Evolutionary conservation across 2,329 filamentous ascomycete genomes (phyloP).

Genomic region (Endothia cerciana): DNA sequence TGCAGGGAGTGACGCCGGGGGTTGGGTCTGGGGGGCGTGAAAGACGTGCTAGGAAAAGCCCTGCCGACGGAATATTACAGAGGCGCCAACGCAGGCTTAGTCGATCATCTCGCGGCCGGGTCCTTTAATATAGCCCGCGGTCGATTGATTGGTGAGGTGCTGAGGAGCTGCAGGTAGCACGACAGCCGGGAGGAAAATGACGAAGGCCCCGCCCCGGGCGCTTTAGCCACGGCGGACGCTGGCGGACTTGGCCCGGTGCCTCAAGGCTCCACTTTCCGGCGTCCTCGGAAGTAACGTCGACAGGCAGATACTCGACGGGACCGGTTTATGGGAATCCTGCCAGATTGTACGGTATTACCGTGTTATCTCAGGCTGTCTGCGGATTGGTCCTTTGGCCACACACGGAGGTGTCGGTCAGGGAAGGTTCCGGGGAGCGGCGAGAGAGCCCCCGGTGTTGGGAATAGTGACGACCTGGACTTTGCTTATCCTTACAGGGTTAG

Average conservation of each 20-base stretch:
- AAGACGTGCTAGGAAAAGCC: no score
- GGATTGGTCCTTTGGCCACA: neutral
- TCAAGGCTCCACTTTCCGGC: neutral
- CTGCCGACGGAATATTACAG: neutral
- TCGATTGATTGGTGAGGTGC: no score
- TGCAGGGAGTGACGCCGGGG: neutral
- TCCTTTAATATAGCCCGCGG: neutral
- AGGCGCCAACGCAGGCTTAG: neutral
- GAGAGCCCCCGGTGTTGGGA: no score
- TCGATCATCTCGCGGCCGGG: constrained; percentile 7
- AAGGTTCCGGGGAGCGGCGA: no score
- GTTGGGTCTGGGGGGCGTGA: neutral
- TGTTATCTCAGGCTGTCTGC: neutral
- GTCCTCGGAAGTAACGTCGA: neutral
- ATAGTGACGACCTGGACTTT: no score
- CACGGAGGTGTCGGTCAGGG: no score
- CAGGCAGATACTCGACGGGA: neutral
- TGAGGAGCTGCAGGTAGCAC: constrained; percentile 27
- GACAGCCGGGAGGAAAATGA: constrained; percentile 25
- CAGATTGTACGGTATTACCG: neutral
- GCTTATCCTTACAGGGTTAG: neutral
- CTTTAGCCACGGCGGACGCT: neutral
- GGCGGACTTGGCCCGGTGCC: constrained; percentile 1
- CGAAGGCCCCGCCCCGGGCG: constrained; percentile 19
- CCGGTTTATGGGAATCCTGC: neutral